A percentile compares a stretch with the other conserved stretches of the same genome.
Evolutionary conservation across 768 basidiomycete genomes (phyloP).

Genomic region (Lactarius deliciosus): DNA sequence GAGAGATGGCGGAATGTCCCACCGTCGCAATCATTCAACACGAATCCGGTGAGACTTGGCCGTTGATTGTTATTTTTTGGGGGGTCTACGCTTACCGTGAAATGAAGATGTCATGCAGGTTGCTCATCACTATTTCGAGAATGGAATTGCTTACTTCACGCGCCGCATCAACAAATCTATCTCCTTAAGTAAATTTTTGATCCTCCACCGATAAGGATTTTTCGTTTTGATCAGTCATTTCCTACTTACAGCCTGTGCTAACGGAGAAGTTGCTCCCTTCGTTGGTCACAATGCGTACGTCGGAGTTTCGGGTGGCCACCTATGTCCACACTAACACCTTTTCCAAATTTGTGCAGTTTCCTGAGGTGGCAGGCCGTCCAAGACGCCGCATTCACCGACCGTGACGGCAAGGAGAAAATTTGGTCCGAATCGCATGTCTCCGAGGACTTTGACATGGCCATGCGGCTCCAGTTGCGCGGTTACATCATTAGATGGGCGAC

Average conservation of each 20-base stretch:
- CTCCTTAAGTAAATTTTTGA: slow-evolving; percentile 34
- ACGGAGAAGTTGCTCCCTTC: slow-evolving; percentile 46
- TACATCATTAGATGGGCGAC: slow-evolving; percentile 69
- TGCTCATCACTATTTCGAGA: slow-evolving; percentile 52
- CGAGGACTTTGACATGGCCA: slow-evolving; percentile 71
- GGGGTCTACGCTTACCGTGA: slow-evolving; percentile 32
- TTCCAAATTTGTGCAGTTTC: slow-evolving; percentile 35
- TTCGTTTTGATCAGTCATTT: background rate
- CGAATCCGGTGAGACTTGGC: slow-evolving; percentile 39
- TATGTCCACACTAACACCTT: background rate
- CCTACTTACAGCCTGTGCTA: slow-evolving; percentile 37
- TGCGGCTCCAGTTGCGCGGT: slow-evolving; percentile 55
- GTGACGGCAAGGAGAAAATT: slow-evolving; percentile 51
- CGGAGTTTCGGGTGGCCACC: background rate
- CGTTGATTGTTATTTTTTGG: background rate
- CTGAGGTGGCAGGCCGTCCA: slow-evolving; percentile 59
- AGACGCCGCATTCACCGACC: slow-evolving; percentile 53
- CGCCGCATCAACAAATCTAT: slow-evolving; percentile 49
- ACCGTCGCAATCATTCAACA: slow-evolving; percentile 54
- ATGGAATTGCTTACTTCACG: slow-evolving; percentile 50
- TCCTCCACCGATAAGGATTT: background rate
- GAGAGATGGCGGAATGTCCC: slow-evolving; percentile 50
- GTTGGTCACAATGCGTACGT: slow-evolving; percentile 47
- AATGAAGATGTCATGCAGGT: slow-evolving; percentile 54
- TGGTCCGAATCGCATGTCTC: slow-evolving; percentile 69